Percentiles rank a stretch among this genome's conserved stretches.
phyloP scores from a whole-genome alignment of 371 early-diverging fungal species.

The Nematocida ironsii region DNA sequence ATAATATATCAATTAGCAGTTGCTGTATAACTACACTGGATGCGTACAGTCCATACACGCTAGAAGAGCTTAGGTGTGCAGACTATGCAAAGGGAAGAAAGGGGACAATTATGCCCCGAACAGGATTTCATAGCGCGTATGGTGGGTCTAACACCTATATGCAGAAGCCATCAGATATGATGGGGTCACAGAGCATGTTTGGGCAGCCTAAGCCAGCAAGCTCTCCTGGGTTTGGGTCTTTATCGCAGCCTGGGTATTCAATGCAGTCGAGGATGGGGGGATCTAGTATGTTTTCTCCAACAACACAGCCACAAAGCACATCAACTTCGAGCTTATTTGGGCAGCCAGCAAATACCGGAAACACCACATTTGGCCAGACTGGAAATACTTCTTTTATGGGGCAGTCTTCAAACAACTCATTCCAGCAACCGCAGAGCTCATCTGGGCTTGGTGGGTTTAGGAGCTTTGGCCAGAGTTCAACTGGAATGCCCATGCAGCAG shows the following conservation, averaged over 20 bases:
- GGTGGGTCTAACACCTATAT: background rate
- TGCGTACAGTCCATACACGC: slow-evolving; percentile 15
- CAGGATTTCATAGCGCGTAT: slow-evolving; percentile 10
- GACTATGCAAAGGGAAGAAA: slow-evolving; percentile 36
- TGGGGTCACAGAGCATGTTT: slow-evolving; percentile 7
- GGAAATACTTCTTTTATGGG: slow-evolving; percentile 1
- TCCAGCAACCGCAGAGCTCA: slow-evolving; percentile 16
- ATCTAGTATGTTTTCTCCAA: background rate
- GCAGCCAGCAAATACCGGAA: background rate
- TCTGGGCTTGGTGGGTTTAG: background rate
- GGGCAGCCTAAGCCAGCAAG: background rate
- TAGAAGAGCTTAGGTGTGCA: slow-evolving; percentile 53
- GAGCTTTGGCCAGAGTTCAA: background rate
- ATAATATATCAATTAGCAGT: background rate
- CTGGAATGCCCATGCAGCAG: background rate
- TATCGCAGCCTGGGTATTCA: background rate
- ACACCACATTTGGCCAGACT: background rate
- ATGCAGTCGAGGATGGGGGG: background rate
- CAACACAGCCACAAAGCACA: background rate
- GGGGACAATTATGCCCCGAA: slow-evolving; percentile 15
- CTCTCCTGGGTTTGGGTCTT: background rate
- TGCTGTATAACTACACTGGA: slow-evolving; percentile 36
- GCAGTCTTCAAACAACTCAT: slow-evolving; percentile 2
- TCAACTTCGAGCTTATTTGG: slow-evolving; percentile 7
- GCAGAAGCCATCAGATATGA: slow-evolving; percentile 20